Conservation (phyloP, 257 asterid genomes). For the Solanum phureja region DNA sequence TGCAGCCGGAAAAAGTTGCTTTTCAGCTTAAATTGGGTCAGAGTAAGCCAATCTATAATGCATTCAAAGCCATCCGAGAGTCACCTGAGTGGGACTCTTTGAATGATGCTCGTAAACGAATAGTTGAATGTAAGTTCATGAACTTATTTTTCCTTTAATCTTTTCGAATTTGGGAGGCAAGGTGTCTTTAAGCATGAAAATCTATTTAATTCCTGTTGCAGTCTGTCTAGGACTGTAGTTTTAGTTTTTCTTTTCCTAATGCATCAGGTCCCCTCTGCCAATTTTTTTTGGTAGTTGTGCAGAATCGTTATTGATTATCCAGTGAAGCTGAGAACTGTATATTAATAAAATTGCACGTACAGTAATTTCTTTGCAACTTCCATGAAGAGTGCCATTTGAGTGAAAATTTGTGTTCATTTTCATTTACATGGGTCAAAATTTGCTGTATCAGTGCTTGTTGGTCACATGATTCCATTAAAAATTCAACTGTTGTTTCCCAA, state of each 20-base stretch:
- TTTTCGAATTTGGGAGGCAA: not conserved
- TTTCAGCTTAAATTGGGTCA: slow-evolving; percentile 80
- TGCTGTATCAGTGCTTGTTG: not conserved
- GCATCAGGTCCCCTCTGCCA: not conserved
- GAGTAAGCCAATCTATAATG: slow-evolving; percentile 88
- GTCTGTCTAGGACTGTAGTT: not conserved
- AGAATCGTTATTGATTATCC: not conserved
- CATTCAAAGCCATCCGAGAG: slow-evolving; percentile 72
- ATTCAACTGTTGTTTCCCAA: not conserved
- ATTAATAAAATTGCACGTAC: not conserved
- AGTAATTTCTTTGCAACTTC: not conserved
- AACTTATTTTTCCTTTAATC: not conserved
- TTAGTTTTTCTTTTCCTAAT: not conserved
- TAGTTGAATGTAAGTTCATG: slow-evolving; percentile 61
- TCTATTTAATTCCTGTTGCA: not conserved
- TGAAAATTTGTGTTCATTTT: not conserved
- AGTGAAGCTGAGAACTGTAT: not conserved
- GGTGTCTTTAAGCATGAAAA: not conserved
- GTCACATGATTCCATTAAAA: not conserved
- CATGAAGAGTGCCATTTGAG: not conserved
- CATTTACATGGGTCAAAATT: not conserved
- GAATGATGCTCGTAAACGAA: slow-evolving; percentile 85
- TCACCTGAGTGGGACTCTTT: slow-evolving; percentile 71
- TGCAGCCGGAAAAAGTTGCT: slow-evolving; percentile 92
- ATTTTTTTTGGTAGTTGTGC: not conserved